A percentile compares a stretch with the other conserved stretches of the same genome.
Evolutionary conservation across 2,329 filamentous ascomycete species (phyloP).

Genomic region (Xylariomycetidae sp.): DNA sequence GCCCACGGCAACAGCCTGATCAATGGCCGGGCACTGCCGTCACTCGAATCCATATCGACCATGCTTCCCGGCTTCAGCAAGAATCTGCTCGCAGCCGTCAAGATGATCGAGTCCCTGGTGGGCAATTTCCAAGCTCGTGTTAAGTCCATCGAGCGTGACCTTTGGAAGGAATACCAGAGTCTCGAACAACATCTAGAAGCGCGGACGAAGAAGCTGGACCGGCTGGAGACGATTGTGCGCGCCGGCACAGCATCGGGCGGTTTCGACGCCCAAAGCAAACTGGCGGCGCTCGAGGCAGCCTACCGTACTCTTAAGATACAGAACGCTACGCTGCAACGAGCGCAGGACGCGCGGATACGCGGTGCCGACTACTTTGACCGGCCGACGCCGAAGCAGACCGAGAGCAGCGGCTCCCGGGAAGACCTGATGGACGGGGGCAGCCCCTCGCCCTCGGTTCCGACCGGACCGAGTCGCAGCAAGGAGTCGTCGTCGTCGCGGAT

Average conservation of each 20-base stretch:
- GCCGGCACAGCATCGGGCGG: constrained; percentile 51
- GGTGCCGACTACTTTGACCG: constrained; percentile 20
- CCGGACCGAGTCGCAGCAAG: no score
- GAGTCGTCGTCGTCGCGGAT: constrained; percentile 22
- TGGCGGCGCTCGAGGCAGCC: constrained; percentile 52
- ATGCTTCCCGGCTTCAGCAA: constrained; percentile 85
- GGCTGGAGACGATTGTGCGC: constrained; percentile 73
- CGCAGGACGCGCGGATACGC: constrained; percentile 51
- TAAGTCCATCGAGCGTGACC: constrained; percentile 76
- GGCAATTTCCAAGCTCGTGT: constrained; percentile 73
- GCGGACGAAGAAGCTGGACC: constrained; percentile 78
- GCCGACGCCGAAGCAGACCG: constrained; percentile 34
- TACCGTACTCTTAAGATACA: constrained; percentile 60
- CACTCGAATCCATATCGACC: constrained; percentile 76
- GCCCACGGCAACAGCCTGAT: constrained; percentile 82
- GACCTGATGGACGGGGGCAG: constrained; percentile 34
- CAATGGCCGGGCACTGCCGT: constrained; percentile 76
- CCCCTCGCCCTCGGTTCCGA: constrained; percentile 48
- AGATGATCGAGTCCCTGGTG: constrained; percentile 77
- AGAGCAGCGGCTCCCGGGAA: constrained; percentile 30
- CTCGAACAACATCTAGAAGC: constrained; percentile 76
- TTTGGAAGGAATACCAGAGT: constrained; percentile 86
- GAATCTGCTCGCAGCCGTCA: constrained; percentile 81
- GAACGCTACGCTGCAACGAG: constrained; percentile 61
- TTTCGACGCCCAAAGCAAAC: constrained; percentile 36